phyloP scores from a whole-genome alignment of 306 rosid genomes.

The Quercus variabilis region DNA sequence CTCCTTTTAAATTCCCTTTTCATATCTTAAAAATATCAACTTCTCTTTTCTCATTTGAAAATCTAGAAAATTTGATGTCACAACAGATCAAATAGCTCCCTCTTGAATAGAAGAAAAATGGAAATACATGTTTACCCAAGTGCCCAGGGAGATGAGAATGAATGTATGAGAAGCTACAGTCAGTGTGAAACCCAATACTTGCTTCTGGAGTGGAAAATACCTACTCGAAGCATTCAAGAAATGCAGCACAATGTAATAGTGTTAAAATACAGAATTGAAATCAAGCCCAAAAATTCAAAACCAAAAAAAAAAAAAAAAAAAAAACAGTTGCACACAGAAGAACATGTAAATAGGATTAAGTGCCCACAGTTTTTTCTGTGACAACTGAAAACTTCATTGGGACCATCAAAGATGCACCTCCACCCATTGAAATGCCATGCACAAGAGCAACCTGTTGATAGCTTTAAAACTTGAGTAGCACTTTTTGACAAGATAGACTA shows the following conservation, averaged over 20 bases:
- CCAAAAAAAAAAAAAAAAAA: not conserved
- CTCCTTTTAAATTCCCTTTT: not conserved
- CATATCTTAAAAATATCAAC: not conserved
- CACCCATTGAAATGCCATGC: conserved; percentile 94
- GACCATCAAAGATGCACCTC: conserved; percentile 90
- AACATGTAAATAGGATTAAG: conserved; percentile 18
- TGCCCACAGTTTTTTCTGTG: conserved; percentile 83
- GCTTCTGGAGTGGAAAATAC: conserved; percentile 95
- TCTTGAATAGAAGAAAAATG: not conserved
- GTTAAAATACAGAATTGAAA: not conserved
- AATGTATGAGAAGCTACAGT: conserved; percentile 84
- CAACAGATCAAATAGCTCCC: not conserved
- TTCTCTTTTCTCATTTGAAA: not conserved
- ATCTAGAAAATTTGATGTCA: not conserved
- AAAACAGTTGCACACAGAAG: not conserved
- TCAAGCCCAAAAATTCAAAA: not conserved
- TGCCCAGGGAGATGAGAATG: conserved; percentile 78
- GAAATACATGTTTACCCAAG: conserved; percentile 54
- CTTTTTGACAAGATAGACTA: conserved; percentile 2
- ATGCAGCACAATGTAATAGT: not conserved
- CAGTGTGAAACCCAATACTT: conserved; percentile 91
- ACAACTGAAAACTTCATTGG: conserved; percentile 89
- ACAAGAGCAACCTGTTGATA: conserved; percentile 75
- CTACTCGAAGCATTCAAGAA: conserved; percentile 34
- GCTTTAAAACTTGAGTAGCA: conserved; percentile 4